Percentiles rank a stretch among this genome's conserved stretches.
Evolutionary conservation across 306 rosid genomes (phyloP).

Genomic region (Hippophae rhamnoides): DNA sequence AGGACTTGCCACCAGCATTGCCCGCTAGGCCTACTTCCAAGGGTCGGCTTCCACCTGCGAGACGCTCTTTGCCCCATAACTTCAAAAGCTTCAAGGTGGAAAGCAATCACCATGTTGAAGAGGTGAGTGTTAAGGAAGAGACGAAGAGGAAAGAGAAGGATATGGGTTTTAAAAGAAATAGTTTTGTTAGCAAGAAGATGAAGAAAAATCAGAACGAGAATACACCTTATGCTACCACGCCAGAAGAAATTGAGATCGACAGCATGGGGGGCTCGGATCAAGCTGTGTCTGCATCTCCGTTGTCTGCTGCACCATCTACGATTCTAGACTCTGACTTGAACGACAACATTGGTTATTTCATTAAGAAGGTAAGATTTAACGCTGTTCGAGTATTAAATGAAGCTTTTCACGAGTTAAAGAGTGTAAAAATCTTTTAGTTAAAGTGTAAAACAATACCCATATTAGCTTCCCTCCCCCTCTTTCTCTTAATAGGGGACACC

Average conservation of each 20-base stretch:
- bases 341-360: constrained; percentile 71
- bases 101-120: constrained; percentile 15
- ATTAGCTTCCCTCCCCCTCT: no score
- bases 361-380: constrained; percentile 50
- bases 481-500: no score
- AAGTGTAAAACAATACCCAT: no score
- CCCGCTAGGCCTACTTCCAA: constrained; percentile 74
- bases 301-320: constrained; percentile 21
- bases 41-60: constrained; percentile 65
- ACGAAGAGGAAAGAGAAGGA: constrained; percentile 37
- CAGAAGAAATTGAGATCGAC: constrained; percentile 27
- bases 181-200: constrained; percentile 54
- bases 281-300: constrained; percentile 1
- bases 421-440: no score
- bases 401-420: no score
- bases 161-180: constrained; percentile 32
- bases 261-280: constrained; percentile 18
- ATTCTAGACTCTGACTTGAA: constrained; percentile 32
- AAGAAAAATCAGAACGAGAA: constrained; percentile 37
- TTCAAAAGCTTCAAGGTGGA: constrained; percentile 29
- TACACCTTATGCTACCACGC: constrained; percentile 48
- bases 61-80: constrained; percentile 52
- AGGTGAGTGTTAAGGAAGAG: constrained; percentile 34
- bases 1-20: constrained; percentile 90
- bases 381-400: neutral